phyloP scores from a whole-genome alignment of 495 filamentous ascomycete genomes.

The Hyaloscypha hepaticicola region DNA sequence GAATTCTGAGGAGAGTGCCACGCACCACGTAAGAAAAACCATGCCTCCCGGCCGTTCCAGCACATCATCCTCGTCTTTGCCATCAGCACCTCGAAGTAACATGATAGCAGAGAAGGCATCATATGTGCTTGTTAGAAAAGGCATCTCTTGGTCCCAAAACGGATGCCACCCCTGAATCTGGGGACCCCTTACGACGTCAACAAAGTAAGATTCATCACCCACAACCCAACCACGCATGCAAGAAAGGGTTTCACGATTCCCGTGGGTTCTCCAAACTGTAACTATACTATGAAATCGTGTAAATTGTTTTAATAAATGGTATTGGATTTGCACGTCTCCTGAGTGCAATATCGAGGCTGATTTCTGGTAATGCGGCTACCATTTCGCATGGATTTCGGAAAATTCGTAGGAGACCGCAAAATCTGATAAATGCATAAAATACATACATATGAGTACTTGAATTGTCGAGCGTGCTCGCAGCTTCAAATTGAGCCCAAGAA shows the following conservation, averaged over 20 bases:
- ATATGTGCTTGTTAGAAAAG: neutral
- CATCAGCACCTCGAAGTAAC: neutral
- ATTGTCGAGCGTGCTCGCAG: constrained; percentile 13
- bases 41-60: neutral
- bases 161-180: constrained; percentile 5
- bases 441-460: constrained; percentile 29
- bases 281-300: neutral
- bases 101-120: neutral
- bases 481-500: constrained; percentile 32
- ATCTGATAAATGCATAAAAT: neutral
- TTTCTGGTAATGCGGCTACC: constrained; percentile 16
- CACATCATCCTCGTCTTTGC: neutral
- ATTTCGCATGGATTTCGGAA: constrained; percentile 6
- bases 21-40: neutral
- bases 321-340: neutral
- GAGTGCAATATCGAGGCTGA: constrained; percentile 12
- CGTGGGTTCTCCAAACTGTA: neutral
- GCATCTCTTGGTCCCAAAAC: neutral
- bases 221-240: neutral
- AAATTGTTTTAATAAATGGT: neutral
- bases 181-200: constrained; percentile 10
- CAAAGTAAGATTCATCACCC: constrained; percentile 1
- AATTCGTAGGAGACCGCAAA: neutral
- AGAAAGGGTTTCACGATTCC: neutral
- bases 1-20: neutral